Base-by-base conservation (phyloP, 1,284 basidiomycete species). In the Leccinum cinnamomeum region DNA sequence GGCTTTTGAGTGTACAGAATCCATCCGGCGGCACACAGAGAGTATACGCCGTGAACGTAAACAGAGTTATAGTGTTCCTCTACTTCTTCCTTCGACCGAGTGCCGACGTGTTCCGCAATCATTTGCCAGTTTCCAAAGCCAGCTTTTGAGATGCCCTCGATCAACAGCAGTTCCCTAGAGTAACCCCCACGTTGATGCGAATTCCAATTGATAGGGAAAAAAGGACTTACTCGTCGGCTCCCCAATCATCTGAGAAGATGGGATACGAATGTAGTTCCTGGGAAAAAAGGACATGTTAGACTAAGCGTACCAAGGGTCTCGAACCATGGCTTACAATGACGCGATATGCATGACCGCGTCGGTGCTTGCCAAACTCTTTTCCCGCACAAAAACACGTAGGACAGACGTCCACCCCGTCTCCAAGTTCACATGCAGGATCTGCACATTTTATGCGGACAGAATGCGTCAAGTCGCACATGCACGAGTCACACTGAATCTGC, bases 91-190 rank as follows among this genome's bases (percentile, higher is more conserved):
- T 92, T 96, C 7, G 94, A 93, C 59, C 96, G 84, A 5, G 95
- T 97, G 6, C 97, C 97, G 59, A 99, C 88, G 70, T 98, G 94
- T 70, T 97, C 95, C 2, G 96, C 92, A 57, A 97, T 94, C 72
- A 97, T 96, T 72, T 92, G 89, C 97, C 97, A 99, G 76, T 98
- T 99, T 12, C 97, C 97, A 23, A 99, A 78, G 1, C 97, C 97
- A 71, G 95, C 93, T 39, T 88, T 84, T 35, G 93, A 86, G 60
- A 96, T 89, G 10, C 95, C 97, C 63, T 97, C 95, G 58, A 98
- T 83, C 37, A 99, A 82, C 10, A 98, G 80, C 2, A 98, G 81
- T 75, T 99, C 97, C 77, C 92, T 94, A 65, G 11, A 58, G 44
- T 35, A 28, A 53, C 64, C 62, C 53, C 61, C 46, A 50, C 57